Base-by-base conservation (phyloP, 495 filamentous ascomycete genomes). In the Aspergillus affinis region DNA sequence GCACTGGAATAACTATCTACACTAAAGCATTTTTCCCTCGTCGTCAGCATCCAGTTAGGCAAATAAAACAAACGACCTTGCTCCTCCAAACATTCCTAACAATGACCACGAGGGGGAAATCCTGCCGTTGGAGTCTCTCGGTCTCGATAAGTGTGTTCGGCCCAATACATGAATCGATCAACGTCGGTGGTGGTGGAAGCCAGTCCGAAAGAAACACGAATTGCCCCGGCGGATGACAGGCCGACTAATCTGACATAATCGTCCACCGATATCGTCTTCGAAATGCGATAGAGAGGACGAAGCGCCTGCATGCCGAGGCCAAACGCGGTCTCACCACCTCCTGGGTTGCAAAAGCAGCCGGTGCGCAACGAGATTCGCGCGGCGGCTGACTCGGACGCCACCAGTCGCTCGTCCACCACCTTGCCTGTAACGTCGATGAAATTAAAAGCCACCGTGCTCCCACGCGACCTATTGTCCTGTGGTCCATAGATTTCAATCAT, bases 261-360 rank as follows among this genome's bases (percentile, higher is more conserved):
- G 30, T 59, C 57, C 18, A 59, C 21, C 15, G 57, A 27, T 3
- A 26, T n/a, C 6, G 18, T 44, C 13, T 54, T 53, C 0, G 51
- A 47, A 6, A 41, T 49, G 8, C 48, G 57, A 6, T 49, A 50
- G 29, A 53, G 4, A 6, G 20, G 32, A 2, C 57, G 57, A 6
- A 53, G 49, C 36, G 30, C 13, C 15, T 12, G 49, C 17, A n/a
- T 18, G 19, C 46, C 50, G 27, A 59, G 9, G 17, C 49, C 49
- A 48, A 59, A 53, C 7, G 57, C 57, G 0, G 23, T 47, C 36
- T 59, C 57, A 30, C 30, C 32, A 17, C 49, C 49, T 13, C 57
- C 57, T 4, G 57, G 57, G 23, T 59, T 59, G 50, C 57, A 59
- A 44, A 59, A 59, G 17, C 57, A 59, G 12, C 57, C 57, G 36